These are phyloP conservation scores for Ganoderma lingzhi DNA, from an alignment of 1,284 basidiomycete species.

Conservation along the genomic window DNA sequence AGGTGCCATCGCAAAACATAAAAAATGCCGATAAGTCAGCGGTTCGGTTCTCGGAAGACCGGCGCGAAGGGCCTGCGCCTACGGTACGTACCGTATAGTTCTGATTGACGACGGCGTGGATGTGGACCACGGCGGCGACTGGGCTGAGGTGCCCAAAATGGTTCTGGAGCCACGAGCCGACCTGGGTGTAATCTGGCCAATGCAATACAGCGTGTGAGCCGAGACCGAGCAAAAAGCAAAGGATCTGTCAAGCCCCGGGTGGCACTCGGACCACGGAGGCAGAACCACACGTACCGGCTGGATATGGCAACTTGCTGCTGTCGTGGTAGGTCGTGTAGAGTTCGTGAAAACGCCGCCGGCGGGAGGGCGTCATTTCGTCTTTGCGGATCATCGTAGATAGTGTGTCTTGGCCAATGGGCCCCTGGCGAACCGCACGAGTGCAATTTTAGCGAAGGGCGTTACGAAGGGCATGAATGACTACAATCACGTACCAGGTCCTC, in stretches of 20 bases:
- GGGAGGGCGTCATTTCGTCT: slow-evolving; percentile 68
- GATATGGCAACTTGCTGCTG: slow-evolving; percentile 56
- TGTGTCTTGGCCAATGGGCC: slow-evolving; percentile 69
- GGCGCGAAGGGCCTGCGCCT: slow-evolving; percentile 2
- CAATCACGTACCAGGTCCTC: slow-evolving; percentile 26
- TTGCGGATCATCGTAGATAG: slow-evolving; percentile 73
- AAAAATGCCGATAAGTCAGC: slow-evolving; percentile 24
- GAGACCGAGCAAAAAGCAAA: slow-evolving; percentile 8
- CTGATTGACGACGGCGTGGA: slow-evolving; percentile 73
- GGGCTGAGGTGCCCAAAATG: slow-evolving; percentile 62
- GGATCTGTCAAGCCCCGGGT: not conserved
- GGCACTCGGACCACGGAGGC: slow-evolving; percentile 2
- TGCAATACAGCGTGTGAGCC: slow-evolving; percentile 6
- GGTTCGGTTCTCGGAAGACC: slow-evolving; percentile 4
- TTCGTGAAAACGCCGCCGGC: slow-evolving; percentile 62
- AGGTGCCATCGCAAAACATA: not conserved
- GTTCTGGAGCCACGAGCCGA: slow-evolving; percentile 66
- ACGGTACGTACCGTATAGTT: slow-evolving; percentile 54
- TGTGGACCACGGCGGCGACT: slow-evolving; percentile 72
- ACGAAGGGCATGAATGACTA: not conserved
- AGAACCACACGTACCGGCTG: slow-evolving; percentile 51
- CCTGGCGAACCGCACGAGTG: slow-evolving; percentile 46
- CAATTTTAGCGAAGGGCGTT: not conserved
- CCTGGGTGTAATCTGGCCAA: slow-evolving; percentile 57
- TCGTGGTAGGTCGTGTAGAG: slow-evolving; percentile 50